A percentile compares a stretch with the other conserved stretches of the same genome.
Evolutionary conservation across 164 flowering plant species (phyloP).

Genomic region (Akebia trifoliata): DNA sequence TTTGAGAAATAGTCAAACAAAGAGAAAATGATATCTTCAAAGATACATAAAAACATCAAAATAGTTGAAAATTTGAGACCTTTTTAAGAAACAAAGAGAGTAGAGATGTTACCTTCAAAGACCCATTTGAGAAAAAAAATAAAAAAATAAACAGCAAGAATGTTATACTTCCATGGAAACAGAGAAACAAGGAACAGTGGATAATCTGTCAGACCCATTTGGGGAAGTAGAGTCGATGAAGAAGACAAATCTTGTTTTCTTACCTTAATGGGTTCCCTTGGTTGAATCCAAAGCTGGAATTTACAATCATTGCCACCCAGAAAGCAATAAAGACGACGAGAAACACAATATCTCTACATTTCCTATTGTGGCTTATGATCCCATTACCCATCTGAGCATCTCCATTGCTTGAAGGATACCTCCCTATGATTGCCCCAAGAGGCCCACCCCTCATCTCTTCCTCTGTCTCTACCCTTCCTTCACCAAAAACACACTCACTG

Average conservation of each 20-base stretch:
- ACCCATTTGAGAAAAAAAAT: slow-evolving; percentile 7
- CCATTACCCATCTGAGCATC: slow-evolving; percentile 43
- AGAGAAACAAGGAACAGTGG: not conserved
- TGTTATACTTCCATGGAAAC: not conserved
- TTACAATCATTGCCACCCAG: slow-evolving; percentile 96
- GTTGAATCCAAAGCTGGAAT: slow-evolving; percentile 92
- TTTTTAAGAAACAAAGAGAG: not conserved
- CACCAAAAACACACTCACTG: not conserved
- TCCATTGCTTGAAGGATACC: slow-evolving; percentile 72
- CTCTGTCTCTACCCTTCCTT: not conserved
- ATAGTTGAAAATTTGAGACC: not conserved
- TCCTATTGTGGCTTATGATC: slow-evolving; percentile 80
- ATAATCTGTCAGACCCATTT: slow-evolving; percentile 7
- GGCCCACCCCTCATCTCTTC: slow-evolving; percentile 55
- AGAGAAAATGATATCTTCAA: not conserved
- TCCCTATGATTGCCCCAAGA: slow-evolving; percentile 70
- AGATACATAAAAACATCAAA: not conserved
- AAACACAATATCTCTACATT: slow-evolving; percentile 86
- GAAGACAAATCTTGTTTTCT: not conserved
- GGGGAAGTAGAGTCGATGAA: slow-evolving; percentile 1
- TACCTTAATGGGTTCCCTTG: slow-evolving; percentile 88
- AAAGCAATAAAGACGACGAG: slow-evolving; percentile 76
- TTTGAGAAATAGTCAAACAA: not conserved
- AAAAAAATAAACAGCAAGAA: not conserved
- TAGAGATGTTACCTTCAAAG: not conserved